A percentile compares a stretch with the other conserved stretches of the same genome.
Conservation (phyloP, 2,329 filamentous ascomycete genomes). For the Didymella sp. region DNA sequence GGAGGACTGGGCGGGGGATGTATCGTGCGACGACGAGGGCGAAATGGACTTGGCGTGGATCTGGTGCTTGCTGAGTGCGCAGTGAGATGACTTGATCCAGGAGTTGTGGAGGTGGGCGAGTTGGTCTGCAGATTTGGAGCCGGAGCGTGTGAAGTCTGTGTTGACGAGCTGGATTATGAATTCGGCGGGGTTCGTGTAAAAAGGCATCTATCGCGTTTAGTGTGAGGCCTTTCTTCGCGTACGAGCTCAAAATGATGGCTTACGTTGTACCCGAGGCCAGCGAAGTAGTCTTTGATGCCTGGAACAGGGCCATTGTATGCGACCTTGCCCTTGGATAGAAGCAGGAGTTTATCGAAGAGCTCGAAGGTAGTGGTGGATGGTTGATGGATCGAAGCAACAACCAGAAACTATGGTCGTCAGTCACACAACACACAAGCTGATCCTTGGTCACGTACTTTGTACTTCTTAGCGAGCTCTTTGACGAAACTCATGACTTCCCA, state of each 20-base stretch:
- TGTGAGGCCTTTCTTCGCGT: neutral
- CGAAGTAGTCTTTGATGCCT: constrained; percentile 69
- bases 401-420: constrained; percentile 61
- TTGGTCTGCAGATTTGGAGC: constrained; percentile 55
- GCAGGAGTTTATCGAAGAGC: constrained; percentile 78
- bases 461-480: constrained; percentile 67
- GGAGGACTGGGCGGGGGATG: constrained; percentile 2
- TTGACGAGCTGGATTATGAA: constrained; percentile 81
- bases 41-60: constrained; percentile 30
- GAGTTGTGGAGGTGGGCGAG: constrained; percentile 62
- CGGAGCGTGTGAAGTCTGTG: constrained; percentile 70
- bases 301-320: constrained; percentile 74
- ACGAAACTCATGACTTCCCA: constrained; percentile 79
- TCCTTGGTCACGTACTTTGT: constrained; percentile 61
- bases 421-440: neutral
- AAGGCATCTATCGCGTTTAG: constrained; percentile 60
- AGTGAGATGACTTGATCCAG: constrained; percentile 62
- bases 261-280: constrained; percentile 59
- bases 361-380: constrained; percentile 80
- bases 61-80: constrained; percentile 30
- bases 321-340: constrained; percentile 73
- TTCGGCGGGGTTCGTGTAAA: constrained; percentile 80
- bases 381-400: constrained; percentile 85
- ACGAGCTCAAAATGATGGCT: neutral
- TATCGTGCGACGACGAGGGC: neutral